Evolutionary conservation across 2,329 filamentous ascomycete species (phyloP).

Genomic region (Trichoderma sp.): DNA sequence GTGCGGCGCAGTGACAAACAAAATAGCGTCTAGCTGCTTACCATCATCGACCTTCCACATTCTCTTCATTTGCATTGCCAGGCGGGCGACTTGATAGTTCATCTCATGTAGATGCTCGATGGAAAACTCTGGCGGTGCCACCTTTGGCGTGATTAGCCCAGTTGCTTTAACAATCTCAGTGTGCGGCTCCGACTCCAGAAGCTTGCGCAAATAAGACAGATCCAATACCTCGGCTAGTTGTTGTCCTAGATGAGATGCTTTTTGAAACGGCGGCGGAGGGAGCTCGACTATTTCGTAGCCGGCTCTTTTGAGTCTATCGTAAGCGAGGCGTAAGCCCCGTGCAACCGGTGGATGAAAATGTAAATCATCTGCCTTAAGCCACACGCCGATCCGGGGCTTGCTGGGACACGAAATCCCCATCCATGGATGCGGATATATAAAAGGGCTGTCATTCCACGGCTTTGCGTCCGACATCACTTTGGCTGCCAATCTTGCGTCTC

Average conservation of each 20-base stretch:
- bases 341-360: conserved; percentile 1
- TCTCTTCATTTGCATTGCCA: conserved; percentile 8
- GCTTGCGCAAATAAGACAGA: background rate
- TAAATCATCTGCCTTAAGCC: background rate
- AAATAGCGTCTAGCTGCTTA: background rate
- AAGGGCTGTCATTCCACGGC: background rate
- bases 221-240: background rate
- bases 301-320: background rate
- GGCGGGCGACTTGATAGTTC: background rate
- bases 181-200: background rate
- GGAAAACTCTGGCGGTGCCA: background rate
- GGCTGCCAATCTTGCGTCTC: background rate
- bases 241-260: background rate
- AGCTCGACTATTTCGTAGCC: conserved; percentile 3
- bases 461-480: background rate
- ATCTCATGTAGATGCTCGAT: background rate
- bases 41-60: background rate
- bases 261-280: background rate
- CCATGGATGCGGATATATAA: background rate
- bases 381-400: background rate
- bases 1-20: conserved; percentile 1
- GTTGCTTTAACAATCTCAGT: background rate
- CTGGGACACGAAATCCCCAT: background rate
- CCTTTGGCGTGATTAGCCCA: background rate
- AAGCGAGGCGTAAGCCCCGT: background rate